Base-by-base conservation (phyloP, 1,284 basidiomycete species). In the Ustilago vetiveriae region DNA sequence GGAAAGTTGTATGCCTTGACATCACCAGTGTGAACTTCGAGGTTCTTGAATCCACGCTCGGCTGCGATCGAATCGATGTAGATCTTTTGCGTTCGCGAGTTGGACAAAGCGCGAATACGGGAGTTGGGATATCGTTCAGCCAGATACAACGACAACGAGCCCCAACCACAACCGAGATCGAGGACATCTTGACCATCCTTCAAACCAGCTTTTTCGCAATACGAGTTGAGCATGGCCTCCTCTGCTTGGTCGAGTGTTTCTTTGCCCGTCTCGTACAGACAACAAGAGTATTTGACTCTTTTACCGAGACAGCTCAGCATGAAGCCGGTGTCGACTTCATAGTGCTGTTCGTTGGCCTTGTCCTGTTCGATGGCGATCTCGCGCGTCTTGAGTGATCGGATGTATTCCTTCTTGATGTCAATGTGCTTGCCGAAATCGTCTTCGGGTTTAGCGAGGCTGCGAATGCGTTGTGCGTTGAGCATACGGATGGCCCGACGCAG, bases 91-190 rank as follows among this genome's bases (percentile, higher is more conserved):
- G 90, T 90, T 0, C 84, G 73, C 9, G 89, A 90, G 76, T 91
- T 91, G 41, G 88, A 90, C 4, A 91, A 82, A 17, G 88, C 88
- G 3, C 85, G 87, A 45, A 91, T 88, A 6, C 84, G 82, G 0
- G 89, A 87, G 43, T 87, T 86, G 2, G 90, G 90, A 75, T 90
- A 91, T 84, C 88, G 89, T 86, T 89, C 84, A 0, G 90, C 89
- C 3, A 91, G 83, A 76, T 87, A 90, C 11, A 91, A 77, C 0
- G 88, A 88, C 43, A 91, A 79, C 71, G 88, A 89, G 11, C 90
- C 90, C 90, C 89, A 91, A 7, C 89, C 90, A 82, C 90, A 90
- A 11, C 90, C 90, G 14, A 91, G 82, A 80, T 91, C 90, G 29
- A 91, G 82, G 19, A 91, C 85, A 60, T 88, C 87, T 59, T 87